phyloP scores from a whole-genome alignment of 1,139 yeast species.

The Taphrina pruni region DNA sequence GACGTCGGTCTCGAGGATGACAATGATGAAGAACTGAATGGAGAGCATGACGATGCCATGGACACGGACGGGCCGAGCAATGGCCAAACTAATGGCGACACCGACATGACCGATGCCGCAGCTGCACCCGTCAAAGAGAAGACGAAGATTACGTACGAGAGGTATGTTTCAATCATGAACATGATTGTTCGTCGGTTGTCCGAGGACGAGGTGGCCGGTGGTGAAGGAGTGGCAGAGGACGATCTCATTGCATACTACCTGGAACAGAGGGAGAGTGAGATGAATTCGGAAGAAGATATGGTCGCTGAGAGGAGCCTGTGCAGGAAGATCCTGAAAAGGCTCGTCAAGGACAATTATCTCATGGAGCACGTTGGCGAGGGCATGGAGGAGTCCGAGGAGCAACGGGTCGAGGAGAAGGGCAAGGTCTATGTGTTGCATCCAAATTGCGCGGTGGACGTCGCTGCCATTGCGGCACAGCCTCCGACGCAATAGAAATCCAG shows the following conservation, averaged over 20 bases:
- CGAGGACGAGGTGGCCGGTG: constrained; percentile 61
- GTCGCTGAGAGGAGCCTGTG: constrained; percentile 74
- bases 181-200: constrained; percentile 72
- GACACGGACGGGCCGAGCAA: constrained; percentile 43
- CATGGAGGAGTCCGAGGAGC: constrained; percentile 32
- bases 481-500: constrained; percentile 4
- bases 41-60: constrained; percentile 43
- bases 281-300: constrained; percentile 73
- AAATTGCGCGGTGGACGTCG: constrained; percentile 40
- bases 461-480: constrained; percentile 30
- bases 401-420: constrained; percentile 23
- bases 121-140: constrained; percentile 50
- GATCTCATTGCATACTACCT: constrained; percentile 82
- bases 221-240: constrained; percentile 72
- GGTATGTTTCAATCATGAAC: constrained; percentile 83
- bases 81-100: constrained; percentile 42
- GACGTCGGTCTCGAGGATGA: constrained; percentile 85
- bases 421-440: constrained; percentile 39
- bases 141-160: constrained; percentile 77
- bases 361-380: constrained; percentile 71
- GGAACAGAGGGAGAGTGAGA: constrained; percentile 71
- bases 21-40: constrained; percentile 51
- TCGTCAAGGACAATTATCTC: constrained; percentile 83
- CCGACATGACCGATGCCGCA: constrained; percentile 40
- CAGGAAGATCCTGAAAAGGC: constrained; percentile 77